Percentiles rank a stretch among this genome's conserved stretches.
These are phyloP conservation scores for Epichloe sylvatica DNA, from an alignment of 2,329 filamentous ascomycete species.

Conservation along the genomic window DNA sequence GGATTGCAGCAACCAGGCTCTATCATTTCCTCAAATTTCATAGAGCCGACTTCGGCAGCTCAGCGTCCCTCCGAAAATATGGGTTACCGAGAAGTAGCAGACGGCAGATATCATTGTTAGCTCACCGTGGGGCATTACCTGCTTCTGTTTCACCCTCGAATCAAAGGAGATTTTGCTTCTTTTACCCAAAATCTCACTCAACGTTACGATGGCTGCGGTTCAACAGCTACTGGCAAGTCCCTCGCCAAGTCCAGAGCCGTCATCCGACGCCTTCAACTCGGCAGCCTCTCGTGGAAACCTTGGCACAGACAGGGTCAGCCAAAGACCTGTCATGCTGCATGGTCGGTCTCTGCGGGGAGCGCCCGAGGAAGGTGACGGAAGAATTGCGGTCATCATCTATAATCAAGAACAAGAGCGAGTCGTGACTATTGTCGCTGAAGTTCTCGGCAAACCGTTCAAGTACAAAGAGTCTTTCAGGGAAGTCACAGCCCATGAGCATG, in stretches of 20 bases:
- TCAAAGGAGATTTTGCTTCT: neutral
- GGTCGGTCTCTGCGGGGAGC: slow-evolving; percentile 31
- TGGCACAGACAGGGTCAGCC: slow-evolving; percentile 22
- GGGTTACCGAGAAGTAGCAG: neutral
- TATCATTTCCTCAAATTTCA: neutral
- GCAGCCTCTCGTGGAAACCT: slow-evolving; percentile 11
- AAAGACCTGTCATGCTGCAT: slow-evolving; percentile 20
- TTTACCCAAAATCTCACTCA: neutral
- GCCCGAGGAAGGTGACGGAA: slow-evolving; percentile 38
- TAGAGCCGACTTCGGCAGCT: neutral
- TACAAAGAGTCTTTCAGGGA: slow-evolving; percentile 42
- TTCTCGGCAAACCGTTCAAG: slow-evolving; percentile 59
- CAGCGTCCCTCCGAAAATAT: neutral
- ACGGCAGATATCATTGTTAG: neutral
- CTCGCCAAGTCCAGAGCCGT: slow-evolving; percentile 15
- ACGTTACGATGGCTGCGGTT: slow-evolving; percentile 23
- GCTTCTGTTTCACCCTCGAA: neutral
- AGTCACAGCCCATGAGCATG: slow-evolving; percentile 39
- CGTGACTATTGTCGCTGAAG: slow-evolving; percentile 61
- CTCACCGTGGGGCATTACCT: neutral
- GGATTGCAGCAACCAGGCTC: neutral
- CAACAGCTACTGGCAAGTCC: slow-evolving; percentile 23
- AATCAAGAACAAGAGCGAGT: slow-evolving; percentile 59
- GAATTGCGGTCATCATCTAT: slow-evolving; percentile 54
- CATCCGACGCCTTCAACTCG: slow-evolving; percentile 12